Percentiles rank a stretch among this genome's conserved stretches.
phyloP scores from a whole-genome alignment of 768 basidiomycete genomes.

The Serendipita sp. region DNA sequence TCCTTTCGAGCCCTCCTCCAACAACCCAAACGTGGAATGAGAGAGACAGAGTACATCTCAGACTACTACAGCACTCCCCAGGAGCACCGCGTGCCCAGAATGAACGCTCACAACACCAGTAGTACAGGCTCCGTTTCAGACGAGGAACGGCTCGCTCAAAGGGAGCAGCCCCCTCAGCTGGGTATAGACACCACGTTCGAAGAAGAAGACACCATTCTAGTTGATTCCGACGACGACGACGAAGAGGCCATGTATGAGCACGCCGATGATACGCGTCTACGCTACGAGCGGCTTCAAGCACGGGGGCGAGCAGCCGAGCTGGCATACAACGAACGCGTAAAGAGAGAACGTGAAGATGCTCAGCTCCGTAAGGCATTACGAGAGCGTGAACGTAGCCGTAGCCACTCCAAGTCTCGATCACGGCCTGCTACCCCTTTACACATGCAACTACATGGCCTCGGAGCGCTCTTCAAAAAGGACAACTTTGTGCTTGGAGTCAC shows the following conservation, averaged over 20 bases:
- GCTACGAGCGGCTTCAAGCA: constrained; percentile 4
- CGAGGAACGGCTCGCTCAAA: not conserved
- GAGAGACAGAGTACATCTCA: too few relatives aligned
- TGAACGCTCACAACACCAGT: too few relatives aligned
- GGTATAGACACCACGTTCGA: too few relatives aligned
- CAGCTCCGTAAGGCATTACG: not conserved
- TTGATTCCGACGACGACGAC: not conserved
- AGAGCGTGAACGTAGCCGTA: not conserved
- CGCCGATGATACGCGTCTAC: constrained; percentile 6
- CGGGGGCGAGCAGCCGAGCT: not conserved
- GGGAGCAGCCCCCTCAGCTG: not conserved
- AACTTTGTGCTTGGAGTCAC: not conserved
- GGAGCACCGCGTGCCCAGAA: too few relatives aligned
- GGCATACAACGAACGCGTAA: not conserved
- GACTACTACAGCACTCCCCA: too few relatives aligned
- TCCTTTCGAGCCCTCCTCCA: too few relatives aligned
- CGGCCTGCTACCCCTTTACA: not conserved
- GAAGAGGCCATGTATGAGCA: not conserved
- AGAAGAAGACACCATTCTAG: not conserved
- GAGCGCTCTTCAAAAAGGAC: not conserved
- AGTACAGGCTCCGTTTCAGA: not conserved
- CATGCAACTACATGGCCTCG: too few relatives aligned
- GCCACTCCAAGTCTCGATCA: not conserved
- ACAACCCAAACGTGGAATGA: too few relatives aligned
- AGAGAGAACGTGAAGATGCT: not conserved